These are phyloP conservation scores for Naganishia liquefaciens DNA, from an alignment of 1,284 basidiomycete species.

Conservation along the genomic window DNA sequence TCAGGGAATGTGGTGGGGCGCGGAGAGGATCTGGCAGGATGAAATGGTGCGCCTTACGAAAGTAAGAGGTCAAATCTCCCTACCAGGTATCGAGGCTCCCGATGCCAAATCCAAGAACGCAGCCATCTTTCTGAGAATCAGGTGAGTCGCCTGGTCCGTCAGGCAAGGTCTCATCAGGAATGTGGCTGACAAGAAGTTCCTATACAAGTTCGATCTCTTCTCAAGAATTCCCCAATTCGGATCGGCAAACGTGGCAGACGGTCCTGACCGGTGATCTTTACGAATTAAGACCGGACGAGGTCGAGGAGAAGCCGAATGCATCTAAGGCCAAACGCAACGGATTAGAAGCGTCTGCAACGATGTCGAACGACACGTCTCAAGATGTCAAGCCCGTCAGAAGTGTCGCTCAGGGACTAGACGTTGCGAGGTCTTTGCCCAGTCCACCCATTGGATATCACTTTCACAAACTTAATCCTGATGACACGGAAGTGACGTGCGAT, in stretches of 20 bases:
- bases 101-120: slow-evolving; percentile 3
- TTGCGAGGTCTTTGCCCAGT: slow-evolving; percentile 1
- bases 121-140: slow-evolving; percentile 17
- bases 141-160: background rate
- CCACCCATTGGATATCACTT: slow-evolving; percentile 18
- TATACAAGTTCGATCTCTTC: background rate
- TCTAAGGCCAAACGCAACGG: too few relatives aligned
- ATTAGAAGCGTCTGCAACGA: background rate
- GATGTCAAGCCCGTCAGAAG: slow-evolving; percentile 15
- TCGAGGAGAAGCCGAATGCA: background rate
- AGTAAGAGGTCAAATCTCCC: background rate
- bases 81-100: slow-evolving; percentile 4
- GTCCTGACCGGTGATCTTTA: slow-evolving; percentile 16
- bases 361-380: background rate
- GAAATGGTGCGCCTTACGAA: slow-evolving; percentile 17
- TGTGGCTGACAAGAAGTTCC: background rate
- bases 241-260: slow-evolving; percentile 22
- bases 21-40: slow-evolving; percentile 24
- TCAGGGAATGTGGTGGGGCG: slow-evolving; percentile 26
- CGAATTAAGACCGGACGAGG: slow-evolving; percentile 5
- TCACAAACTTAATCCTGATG: slow-evolving; percentile 19
- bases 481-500: slow-evolving; percentile 22
- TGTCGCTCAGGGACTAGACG: background rate
- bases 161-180: background rate
- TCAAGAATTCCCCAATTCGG: background rate